A percentile compares a stretch with the other conserved stretches of the same genome.
Conservation (phyloP, 2,329 filamentous ascomycete genomes). For the Trichoderma atroviride region DNA sequence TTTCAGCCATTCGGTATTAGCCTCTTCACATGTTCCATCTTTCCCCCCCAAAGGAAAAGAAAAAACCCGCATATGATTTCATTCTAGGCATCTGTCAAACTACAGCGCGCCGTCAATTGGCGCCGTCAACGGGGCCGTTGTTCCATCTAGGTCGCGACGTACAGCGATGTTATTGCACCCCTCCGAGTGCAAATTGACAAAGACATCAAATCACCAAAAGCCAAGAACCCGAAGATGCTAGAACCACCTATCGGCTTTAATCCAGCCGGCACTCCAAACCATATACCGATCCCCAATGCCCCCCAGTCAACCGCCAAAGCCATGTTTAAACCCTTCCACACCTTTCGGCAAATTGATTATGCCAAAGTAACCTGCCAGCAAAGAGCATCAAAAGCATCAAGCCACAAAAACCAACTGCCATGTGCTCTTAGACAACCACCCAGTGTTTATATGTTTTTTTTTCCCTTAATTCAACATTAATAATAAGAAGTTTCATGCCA, state of each 20-base stretch:
- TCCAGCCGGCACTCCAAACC: neutral
- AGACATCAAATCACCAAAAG: neutral
- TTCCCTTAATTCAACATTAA: too few species aligned
- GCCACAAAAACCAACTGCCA: neutral
- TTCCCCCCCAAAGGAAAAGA: neutral
- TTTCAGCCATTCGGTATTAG: neutral
- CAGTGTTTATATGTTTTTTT: neutral
- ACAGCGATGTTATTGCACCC: neutral
- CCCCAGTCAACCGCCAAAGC: neutral
- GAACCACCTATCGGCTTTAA: neutral
- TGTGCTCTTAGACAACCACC: neutral
- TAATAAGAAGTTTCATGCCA: neutral
- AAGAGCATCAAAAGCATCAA: neutral
- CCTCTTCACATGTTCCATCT: neutral
- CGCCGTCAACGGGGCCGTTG: neutral
- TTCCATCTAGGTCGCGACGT: neutral
- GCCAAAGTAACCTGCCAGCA: neutral
- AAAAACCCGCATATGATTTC: constrained; percentile 1
- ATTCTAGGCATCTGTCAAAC: neutral
- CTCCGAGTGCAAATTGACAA: neutral
- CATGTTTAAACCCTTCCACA: neutral
- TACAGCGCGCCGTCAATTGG: neutral
- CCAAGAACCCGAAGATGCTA: neutral
- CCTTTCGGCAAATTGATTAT: neutral
- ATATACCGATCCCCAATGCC: neutral